Evolutionary conservation across 441 rosid species (phyloP), one percentile per base, ranked within the genome.

Genomic region (Theobroma grandiflorum): DNA sequence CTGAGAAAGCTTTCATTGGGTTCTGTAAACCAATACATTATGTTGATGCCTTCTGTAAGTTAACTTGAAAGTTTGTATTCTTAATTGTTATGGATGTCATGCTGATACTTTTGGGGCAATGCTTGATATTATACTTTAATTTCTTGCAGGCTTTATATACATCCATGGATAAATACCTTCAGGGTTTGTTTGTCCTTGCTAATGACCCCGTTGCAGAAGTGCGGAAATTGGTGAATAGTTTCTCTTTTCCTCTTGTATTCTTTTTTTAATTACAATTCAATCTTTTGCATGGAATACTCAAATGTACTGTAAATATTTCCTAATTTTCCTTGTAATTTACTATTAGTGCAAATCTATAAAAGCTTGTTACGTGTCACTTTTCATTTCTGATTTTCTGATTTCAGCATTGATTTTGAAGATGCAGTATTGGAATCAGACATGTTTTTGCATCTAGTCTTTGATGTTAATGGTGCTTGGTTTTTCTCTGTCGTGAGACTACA

Each of bases 31-130:
- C 95, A 95, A 74, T 95, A 87, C 84, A 86, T 97, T 78, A 92
- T 91, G 92, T 82, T 93, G 85, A 95, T 97, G 99, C 99, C 99
- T 77, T 92, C 98, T 77, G 99, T 95, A 88, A 95, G 98, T 90
- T 71, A 47, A 50, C 76, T 45, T 58, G 22, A 18, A 45, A 42
- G 58, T 43, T 75, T 75, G 58, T 75, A 15, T 59, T 58, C 78
- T 81, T 66, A 62, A 43, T 57, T 33, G 69, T 47, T 49, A 10
- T 47, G 18, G 53, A 52, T 76, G 20, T 52, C 76, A 45, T 81
- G 67, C 47, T 45, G 57, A 11, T 77, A 62, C 74, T 14, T 74
- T 42, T 72, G 42, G 81, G 78, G 80, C 72, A 57, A 53, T 45
- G 15, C 43, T 22, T 75, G 43, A 62, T 72, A 64, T 78, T 52